A percentile compares a stretch with the other conserved stretches of the same genome.
Evolutionary conservation across 2,329 filamentous ascomycete genomes (phyloP).

Genomic region (Paraphoma sp.): DNA sequence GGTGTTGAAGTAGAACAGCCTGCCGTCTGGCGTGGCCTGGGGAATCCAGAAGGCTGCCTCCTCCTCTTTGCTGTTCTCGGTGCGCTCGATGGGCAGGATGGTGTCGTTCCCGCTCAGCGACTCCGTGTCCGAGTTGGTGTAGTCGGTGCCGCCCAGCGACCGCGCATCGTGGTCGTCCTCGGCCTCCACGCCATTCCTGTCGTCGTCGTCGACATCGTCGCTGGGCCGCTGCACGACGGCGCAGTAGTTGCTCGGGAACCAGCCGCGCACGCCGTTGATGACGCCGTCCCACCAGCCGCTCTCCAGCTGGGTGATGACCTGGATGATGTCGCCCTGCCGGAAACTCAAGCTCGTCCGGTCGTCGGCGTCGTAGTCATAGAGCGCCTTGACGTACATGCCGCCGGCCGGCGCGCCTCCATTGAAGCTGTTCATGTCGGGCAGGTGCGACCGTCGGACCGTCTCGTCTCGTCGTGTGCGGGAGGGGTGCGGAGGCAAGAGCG

Average conservation of each 20-base stretch:
- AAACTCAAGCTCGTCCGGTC: slow-evolving; percentile 97
- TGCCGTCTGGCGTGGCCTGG: slow-evolving; percentile 90
- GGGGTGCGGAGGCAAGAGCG: slow-evolving; percentile 12
- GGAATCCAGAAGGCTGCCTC: slow-evolving; percentile 98
- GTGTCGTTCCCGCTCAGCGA: slow-evolving; percentile 48
- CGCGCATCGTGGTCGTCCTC: slow-evolving; percentile 56
- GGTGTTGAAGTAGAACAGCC: slow-evolving; percentile 97
- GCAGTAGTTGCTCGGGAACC: slow-evolving; percentile 99
- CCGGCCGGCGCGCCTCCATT: slow-evolving; percentile 55
- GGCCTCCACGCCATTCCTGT: slow-evolving; percentile 62
- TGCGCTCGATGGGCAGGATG: slow-evolving; percentile 71
- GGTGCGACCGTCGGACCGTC: not conserved
- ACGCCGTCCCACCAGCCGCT: slow-evolving; percentile 99
- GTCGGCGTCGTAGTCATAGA: slow-evolving; percentile 96
- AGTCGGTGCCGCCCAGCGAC: slow-evolving; percentile 51
- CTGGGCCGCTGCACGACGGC: slow-evolving; percentile 80
- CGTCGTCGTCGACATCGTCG: slow-evolving; percentile 73
- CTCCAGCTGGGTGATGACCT: slow-evolving; percentile 97
- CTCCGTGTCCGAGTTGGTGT: slow-evolving; percentile 55
- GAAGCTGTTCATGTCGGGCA: slow-evolving; percentile 57
- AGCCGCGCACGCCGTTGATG: slow-evolving; percentile 93
- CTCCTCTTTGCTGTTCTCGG: slow-evolving; percentile 69
- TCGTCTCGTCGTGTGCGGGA: slow-evolving; percentile 13
- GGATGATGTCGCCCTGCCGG: slow-evolving; percentile 94
- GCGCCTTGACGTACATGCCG: slow-evolving; percentile 86